Evolutionary conservation across 306 rosid species (phyloP).

Genomic region (Inga leiocalycina): DNA sequence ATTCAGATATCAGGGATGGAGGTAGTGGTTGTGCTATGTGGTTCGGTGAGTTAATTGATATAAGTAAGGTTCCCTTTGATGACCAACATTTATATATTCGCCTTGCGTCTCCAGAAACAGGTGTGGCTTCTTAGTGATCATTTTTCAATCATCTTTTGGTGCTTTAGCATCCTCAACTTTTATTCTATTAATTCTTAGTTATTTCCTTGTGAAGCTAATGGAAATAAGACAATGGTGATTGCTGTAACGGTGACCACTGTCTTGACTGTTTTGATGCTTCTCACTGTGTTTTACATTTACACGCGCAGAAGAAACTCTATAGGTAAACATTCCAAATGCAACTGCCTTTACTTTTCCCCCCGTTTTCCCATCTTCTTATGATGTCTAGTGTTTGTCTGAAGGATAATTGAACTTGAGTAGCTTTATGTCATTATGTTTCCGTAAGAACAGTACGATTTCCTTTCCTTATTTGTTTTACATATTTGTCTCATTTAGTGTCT

Average conservation of each 20-base stretch:
- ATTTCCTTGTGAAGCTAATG: background rate
- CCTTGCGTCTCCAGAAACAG: conserved; percentile 25
- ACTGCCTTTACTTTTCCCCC: background rate
- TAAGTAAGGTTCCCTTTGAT: background rate
- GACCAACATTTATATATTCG: conserved; percentile 40
- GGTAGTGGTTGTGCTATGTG: conserved; percentile 41
- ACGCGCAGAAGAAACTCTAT: background rate
- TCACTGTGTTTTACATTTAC: background rate
- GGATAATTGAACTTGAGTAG: no score
- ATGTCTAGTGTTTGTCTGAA: no score
- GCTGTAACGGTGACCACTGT: background rate
- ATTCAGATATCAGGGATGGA: conserved; percentile 18
- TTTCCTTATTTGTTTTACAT: no score
- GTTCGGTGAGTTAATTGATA: conserved; percentile 43
- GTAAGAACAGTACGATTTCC: no score
- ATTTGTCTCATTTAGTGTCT: background rate
- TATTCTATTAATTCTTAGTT: background rate
- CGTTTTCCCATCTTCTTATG: no score
- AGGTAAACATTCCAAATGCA: background rate
- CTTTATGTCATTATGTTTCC: no score
- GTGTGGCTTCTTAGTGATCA: background rate
- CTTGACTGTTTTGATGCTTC: background rate
- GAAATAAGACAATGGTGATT: background rate
- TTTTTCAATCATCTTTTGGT: no score
- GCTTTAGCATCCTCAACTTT: background rate